These are phyloP conservation scores for Sporobolomyces phaffii DNA, from an alignment of 768 basidiomycete species.

Conservation along the genomic window DNA sequence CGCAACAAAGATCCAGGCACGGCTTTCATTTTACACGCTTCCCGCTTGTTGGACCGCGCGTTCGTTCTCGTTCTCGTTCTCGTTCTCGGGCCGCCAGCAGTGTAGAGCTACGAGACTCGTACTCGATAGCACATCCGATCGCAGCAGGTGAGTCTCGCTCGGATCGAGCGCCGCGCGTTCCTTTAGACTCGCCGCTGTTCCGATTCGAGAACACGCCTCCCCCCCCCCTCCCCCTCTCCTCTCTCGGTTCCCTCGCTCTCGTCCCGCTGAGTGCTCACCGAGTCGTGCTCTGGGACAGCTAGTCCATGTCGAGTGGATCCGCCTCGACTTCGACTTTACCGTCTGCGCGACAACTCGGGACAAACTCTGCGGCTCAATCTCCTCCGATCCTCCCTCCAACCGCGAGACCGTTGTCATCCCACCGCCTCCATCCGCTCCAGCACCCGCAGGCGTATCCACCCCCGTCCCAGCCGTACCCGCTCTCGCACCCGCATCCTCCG, in stretches of 20 bases:
- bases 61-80: no score
- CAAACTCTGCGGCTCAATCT: not conserved
- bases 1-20: no score
- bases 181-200: no score
- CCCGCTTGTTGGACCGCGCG: no score
- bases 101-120: no score
- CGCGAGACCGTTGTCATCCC: not conserved
- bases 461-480: not conserved
- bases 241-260: not conserved
- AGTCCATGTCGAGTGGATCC: slow-evolving; percentile 8
- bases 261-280: not conserved
- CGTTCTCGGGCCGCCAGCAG: no score
- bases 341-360: not conserved
- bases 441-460: not conserved
- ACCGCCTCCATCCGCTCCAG: not conserved
- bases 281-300: no score
- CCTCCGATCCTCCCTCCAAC: not conserved
- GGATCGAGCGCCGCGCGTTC: no score
- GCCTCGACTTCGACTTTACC: not conserved
- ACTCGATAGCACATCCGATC: no score
- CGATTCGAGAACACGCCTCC: no score
- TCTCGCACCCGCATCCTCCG: not conserved
- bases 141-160: no score
- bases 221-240: not conserved
- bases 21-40: no score